phyloP scores from a whole-genome alignment of 768 basidiomycete species.

The Russula virescens region DNA sequence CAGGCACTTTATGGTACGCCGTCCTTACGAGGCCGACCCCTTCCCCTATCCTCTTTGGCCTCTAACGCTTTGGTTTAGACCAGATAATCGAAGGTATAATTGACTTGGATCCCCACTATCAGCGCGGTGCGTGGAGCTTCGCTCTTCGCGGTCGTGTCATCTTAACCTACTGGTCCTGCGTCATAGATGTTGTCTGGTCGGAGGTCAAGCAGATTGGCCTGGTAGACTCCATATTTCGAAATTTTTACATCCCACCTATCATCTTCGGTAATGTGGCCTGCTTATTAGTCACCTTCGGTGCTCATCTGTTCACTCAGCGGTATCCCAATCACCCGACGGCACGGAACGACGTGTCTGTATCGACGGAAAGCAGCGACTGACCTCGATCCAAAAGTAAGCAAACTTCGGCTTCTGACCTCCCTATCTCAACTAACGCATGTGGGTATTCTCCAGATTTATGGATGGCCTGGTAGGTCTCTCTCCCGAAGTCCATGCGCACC shows the following conservation, averaged over 20 bases:
- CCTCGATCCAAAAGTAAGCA: conserved; percentile 53
- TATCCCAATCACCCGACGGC: conserved; percentile 36
- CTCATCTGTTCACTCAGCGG: conserved; percentile 32
- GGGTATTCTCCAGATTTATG: conserved; percentile 40
- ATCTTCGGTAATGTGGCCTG: conserved; percentile 48
- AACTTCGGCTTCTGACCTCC: not conserved
- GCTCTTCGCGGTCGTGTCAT: not conserved
- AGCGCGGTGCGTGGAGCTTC: conserved; percentile 41
- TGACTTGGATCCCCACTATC: conserved; percentile 60
- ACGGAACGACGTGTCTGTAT: conserved; percentile 49
- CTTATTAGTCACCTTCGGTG: not conserved
- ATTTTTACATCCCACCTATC: conserved; percentile 62
- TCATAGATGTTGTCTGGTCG: conserved; percentile 57
- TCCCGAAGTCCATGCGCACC: not conserved
- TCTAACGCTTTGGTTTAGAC: conserved; percentile 31
- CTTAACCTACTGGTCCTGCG: not conserved
- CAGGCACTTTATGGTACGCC: conserved; percentile 51
- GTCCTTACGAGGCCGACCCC: not conserved
- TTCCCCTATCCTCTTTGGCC: not conserved
- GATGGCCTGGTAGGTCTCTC: conserved; percentile 45
- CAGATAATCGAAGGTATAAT: conserved; percentile 43
- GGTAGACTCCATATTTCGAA: conserved; percentile 58
- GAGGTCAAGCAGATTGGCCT: conserved; percentile 54
- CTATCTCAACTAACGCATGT: not conserved
- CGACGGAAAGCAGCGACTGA: conserved; percentile 70